phyloP scores from a whole-genome alignment of 108 stramenopile genomes.

The Chaetoceros muelleri region DNA sequence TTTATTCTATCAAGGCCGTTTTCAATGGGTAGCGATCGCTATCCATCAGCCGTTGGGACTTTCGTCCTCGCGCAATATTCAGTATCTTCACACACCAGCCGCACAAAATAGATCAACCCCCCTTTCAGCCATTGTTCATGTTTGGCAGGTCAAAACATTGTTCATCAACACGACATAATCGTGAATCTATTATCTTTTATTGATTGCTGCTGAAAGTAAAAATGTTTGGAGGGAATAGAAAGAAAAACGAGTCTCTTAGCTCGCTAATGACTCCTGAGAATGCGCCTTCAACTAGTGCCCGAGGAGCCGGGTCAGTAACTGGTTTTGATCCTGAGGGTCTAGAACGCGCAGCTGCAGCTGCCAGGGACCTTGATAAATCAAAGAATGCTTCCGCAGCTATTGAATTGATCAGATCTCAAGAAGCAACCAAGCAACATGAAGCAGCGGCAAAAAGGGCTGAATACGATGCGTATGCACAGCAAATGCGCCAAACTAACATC shows the following conservation, averaged over 20 bases:
- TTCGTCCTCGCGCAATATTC: too few relatives aligned
- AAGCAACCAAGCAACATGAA: constrained; percentile 91
- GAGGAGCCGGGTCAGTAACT: constrained; percentile 36
- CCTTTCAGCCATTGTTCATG: too few relatives aligned
- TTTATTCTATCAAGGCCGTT: too few relatives aligned
- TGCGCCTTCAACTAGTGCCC: constrained; percentile 32
- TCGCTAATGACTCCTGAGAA: constrained; percentile 73
- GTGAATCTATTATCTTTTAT: too few relatives aligned
- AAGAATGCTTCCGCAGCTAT: constrained; percentile 73
- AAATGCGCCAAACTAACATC: constrained; percentile 78
- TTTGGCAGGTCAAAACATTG: too few relatives aligned
- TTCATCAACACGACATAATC: too few relatives aligned
- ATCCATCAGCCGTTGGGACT: too few relatives aligned
- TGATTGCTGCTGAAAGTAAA: too few relatives aligned
- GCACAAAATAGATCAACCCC: too few relatives aligned
- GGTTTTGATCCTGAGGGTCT: constrained; percentile 92
- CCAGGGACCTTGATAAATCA: constrained; percentile 72
- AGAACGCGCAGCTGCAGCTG: constrained; percentile 92
- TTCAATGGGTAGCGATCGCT: too few relatives aligned
- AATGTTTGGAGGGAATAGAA: constrained; percentile 45
- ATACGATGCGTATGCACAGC: constrained; percentile 86
- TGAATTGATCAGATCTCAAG: constrained; percentile 89
- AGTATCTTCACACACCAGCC: too few relatives aligned
- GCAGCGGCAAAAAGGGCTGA: constrained; percentile 75
- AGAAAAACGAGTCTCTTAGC: constrained; percentile 56